Evolutionary conservation across 257 asterid genomes (phyloP), one percentile per base, ranked within the genome.

Genomic region (Gynochthodes officinalis): DNA sequence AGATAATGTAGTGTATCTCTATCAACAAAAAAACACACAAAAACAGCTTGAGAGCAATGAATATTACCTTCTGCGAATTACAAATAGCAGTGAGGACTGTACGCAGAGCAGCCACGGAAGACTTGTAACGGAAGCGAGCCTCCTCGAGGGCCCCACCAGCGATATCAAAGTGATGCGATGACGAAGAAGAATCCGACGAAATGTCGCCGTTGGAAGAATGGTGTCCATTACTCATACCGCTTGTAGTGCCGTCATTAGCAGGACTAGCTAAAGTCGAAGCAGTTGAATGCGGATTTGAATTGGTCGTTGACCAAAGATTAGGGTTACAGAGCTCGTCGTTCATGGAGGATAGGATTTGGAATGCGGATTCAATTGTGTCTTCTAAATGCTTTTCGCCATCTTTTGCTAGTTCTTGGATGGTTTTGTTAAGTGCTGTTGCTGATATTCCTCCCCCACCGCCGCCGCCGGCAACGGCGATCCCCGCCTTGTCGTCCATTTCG

Each of bases 61-160:
- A 59, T 49, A 32, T 58, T 81, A 90, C 98, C 96, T 88, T 91
- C 44, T 84, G 90, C 27, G 86, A 72, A 76, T 75, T 83, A 42
- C 94, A 82, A 67, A 91, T 89, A 32, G 93, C 89, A 62, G 78
- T 62, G 64, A 93, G 85, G 37, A 91, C 86, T 7, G 94, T 73
- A 52, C 98, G 91, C 10, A 93, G 84, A 12, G 90, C 75, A 7
- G 91, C 88, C 57, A 91, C 89, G 16, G 96, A 80, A 40, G 91
- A 79, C 79, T 91, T 93, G 71, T 88, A 93, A 68, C 87, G 88
- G 54, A 89, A 69, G 25, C 98, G 84, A 49, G 98, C 90, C 67
- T 90, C 95, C 32, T 92, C 97, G 40, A 92, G 98, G 19, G 96
- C 96, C 12, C 98, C 96, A 33, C 96, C 96, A 7, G 93, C 98